Conservation (phyloP, 2,329 filamentous ascomycete species). For the Arthrobotrys pseudoclavata region DNA sequence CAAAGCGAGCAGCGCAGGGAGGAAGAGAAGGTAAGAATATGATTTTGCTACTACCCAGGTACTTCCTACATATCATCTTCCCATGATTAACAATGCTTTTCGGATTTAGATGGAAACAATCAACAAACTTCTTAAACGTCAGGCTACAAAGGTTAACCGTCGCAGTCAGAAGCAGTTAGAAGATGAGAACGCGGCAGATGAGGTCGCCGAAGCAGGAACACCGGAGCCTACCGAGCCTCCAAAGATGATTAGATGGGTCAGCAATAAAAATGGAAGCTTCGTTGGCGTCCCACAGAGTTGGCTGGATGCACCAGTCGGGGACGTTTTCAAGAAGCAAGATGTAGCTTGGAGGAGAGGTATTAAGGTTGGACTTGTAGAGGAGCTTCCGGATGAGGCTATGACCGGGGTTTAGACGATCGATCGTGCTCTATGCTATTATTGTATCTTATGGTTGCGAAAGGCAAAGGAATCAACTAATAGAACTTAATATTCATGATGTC, state of each 20-base stretch:
- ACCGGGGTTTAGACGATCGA: conserved; percentile 26
- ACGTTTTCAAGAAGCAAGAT: conserved; percentile 67
- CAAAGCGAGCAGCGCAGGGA: conserved; percentile 82
- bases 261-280: conserved; percentile 74
- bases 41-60: conserved; percentile 2
- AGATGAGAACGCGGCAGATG: conserved; percentile 65
- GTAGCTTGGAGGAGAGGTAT: conserved; percentile 66
- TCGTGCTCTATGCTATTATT: neutral
- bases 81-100: neutral
- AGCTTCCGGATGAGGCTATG: conserved; percentile 50
- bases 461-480: neutral
- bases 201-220: conserved; percentile 65
- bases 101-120: conserved; percentile 82
- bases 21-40: conserved; percentile 76
- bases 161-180: conserved; percentile 67
- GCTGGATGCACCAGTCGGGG: conserved; percentile 74
- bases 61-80: neutral
- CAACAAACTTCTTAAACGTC: conserved; percentile 89
- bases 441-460: conserved; percentile 5
- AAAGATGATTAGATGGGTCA: conserved; percentile 79
- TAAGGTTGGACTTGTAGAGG: conserved; percentile 65
- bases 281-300: conserved; percentile 78
- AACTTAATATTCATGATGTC: neutral
- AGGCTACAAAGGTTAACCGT: conserved; percentile 78
- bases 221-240: conserved; percentile 71